A percentile compares a stretch with the other conserved stretches of the same genome.
Evolutionary conservation across 495 filamentous ascomycete genomes (phyloP).

Genomic region (Baudoinia panamericana): DNA sequence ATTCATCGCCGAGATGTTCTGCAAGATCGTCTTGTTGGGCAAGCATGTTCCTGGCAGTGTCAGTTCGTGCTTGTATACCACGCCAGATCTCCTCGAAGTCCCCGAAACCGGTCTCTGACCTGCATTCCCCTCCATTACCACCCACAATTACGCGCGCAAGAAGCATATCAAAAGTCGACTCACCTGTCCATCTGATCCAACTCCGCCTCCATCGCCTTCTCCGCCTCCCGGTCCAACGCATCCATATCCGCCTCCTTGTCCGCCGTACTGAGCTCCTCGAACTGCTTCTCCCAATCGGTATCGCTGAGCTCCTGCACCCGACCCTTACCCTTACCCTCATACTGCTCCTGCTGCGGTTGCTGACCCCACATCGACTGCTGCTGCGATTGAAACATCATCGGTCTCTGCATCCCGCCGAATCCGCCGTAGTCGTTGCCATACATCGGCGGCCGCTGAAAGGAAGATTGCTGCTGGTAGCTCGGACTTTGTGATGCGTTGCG

Average conservation of each 20-base stretch:
- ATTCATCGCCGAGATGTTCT: slow-evolving; percentile 53
- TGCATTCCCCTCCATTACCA: no score
- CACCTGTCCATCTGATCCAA: slow-evolving; percentile 82
- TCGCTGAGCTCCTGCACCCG: slow-evolving; percentile 90
- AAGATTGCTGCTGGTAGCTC: slow-evolving; percentile 36
- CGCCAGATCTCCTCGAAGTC: slow-evolving; percentile 62
- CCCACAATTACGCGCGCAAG: no score
- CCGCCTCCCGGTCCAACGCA: slow-evolving; percentile 54
- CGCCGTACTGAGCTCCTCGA: slow-evolving; percentile 70
- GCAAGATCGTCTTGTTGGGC: slow-evolving; percentile 52
- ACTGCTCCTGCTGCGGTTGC: slow-evolving; percentile 45
- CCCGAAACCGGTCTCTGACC: slow-evolving; percentile 46
- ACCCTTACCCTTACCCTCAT: slow-evolving; percentile 63
- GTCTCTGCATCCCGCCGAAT: slow-evolving; percentile 30
- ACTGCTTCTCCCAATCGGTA: slow-evolving; percentile 89
- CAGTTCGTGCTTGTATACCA: slow-evolving; percentile 69
- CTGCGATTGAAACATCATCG: slow-evolving; percentile 29
- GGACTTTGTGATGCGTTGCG: slow-evolving; percentile 22
- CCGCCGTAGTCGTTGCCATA: slow-evolving; percentile 35
- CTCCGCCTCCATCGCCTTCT: slow-evolving; percentile 72
- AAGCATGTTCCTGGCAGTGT: slow-evolving; percentile 50
- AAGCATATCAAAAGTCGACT: slow-evolving; percentile 34
- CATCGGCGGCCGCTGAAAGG: slow-evolving; percentile 46
- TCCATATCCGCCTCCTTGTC: slow-evolving; percentile 41
- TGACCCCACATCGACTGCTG: slow-evolving; percentile 34